Base-by-base conservation (phyloP, 257 asterid genomes). In the Jaltomata sinuosa region DNA sequence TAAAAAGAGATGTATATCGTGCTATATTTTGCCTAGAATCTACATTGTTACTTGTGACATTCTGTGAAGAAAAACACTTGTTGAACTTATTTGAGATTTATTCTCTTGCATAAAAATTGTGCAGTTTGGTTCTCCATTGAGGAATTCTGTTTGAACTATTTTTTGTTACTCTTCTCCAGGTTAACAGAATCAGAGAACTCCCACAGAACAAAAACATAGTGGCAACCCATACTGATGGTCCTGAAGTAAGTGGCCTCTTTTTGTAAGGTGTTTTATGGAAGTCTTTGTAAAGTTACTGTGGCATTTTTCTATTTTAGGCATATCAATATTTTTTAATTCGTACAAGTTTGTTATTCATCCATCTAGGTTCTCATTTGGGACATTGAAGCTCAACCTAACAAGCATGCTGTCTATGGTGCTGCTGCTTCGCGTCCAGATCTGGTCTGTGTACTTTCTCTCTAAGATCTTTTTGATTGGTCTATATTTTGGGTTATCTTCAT, bases 341-440 rank as follows among this genome's bases (percentile, higher is more conserved):
- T 83, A 54, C 67, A 53, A 83, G 6, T 76, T 76, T 86, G 67
- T 57, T 74, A 29, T 45, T 72, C 84, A 25, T 79, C 64, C 21
- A 55, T 62, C 72, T 80, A 97, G 98, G 97, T 97, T 87, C 97
- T 97, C 80, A 97, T 97, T 68, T 97, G 99, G 99, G 99, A 97
- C 85, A 91, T 97, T 85, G 98, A 97, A 89, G 85, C 99, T 32
- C 99, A 95, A 85, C 99, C 99, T 65, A 94, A 97, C 85, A 90
- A 97, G 76, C 98, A 97, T 79, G 99, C 98, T 82, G 90, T 92
- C 65, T 90, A 88, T 82, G 99, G 99, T 86, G 97, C 97, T 83
- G 86, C 90, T 8, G 97, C 94, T 83, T 97, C 99, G 45, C 91
- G 88, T 83, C 99, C 99, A 74, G 98, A 97, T 91, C 87, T 97